Evolutionary conservation across 345 rosid species (phyloP).

Genomic region (Citrus medica): DNA sequence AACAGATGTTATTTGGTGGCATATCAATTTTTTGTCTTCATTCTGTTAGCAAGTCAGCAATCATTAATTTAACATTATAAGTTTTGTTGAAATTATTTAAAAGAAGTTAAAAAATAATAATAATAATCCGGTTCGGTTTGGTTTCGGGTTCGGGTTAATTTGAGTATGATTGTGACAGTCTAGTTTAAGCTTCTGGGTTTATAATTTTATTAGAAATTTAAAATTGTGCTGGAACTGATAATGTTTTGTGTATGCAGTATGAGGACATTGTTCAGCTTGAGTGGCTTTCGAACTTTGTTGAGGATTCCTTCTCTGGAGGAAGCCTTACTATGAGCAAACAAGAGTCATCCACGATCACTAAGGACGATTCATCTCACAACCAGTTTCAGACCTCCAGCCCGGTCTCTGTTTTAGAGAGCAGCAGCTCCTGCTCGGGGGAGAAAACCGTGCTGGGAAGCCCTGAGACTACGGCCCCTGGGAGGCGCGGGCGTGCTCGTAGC

Average conservation of each 20-base stretch:
- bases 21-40: background rate
- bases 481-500: constrained; percentile 82
- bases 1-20: constrained; percentile 6
- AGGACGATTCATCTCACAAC: constrained; percentile 40
- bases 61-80: background rate
- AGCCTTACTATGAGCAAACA: constrained; percentile 57
- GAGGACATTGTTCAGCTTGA: constrained; percentile 93
- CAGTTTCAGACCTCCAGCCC: constrained; percentile 78
- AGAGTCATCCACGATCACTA: constrained; percentile 28
- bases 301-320: constrained; percentile 80
- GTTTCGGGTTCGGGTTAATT: background rate
- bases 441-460: constrained; percentile 40
- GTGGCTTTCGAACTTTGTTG: constrained; percentile 65
- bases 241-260: constrained; percentile 43
- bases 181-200: background rate
- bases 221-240: background rate
- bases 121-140: background rate
- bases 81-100: background rate
- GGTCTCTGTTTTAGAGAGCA: constrained; percentile 87
- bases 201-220: background rate
- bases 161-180: constrained; percentile 1
- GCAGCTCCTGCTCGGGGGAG: constrained; percentile 71
- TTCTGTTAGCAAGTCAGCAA: background rate
- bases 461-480: constrained; percentile 36
- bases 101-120: background rate